These are phyloP conservation scores for Deakozyma indianensis DNA, from an alignment of 805 yeast species.

Conservation along the genomic window DNA sequence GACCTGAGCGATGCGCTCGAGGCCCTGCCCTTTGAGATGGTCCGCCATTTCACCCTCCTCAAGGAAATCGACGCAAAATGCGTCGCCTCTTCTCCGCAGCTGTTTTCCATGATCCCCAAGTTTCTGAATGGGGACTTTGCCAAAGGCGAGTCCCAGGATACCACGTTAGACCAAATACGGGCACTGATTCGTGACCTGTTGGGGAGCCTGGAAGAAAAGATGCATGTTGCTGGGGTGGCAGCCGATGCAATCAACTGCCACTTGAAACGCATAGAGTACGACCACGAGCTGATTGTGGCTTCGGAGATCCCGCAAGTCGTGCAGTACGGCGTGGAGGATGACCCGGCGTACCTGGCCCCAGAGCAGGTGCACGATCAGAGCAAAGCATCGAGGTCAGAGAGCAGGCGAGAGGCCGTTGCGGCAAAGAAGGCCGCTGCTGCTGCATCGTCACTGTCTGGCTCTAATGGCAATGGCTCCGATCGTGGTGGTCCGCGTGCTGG, in stretches of 20 bases:
- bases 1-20: constrained; percentile 85
- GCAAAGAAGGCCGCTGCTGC: constrained; percentile 54
- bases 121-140: constrained; percentile 26
- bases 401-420: constrained; percentile 83
- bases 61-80: constrained; percentile 95
- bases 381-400: constrained; percentile 67
- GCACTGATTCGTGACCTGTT: constrained; percentile 46
- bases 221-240: constrained; percentile 92
- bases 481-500: constrained; percentile 1
- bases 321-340: constrained; percentile 66
- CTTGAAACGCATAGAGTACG: constrained; percentile 61
- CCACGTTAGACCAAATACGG: constrained; percentile 24
- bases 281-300: constrained; percentile 57
- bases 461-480: constrained; percentile 4
- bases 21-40: constrained; percentile 72
- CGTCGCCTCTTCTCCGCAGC: constrained; percentile 53
- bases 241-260: constrained; percentile 61
- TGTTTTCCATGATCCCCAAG: constrained; percentile 38
- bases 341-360: constrained; percentile 69
- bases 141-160: constrained; percentile 15
- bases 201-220: constrained; percentile 90
- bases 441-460: constrained; percentile 12
- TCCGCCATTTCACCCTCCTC: constrained; percentile 72
- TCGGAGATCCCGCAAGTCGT: constrained; percentile 72
- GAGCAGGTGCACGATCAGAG: constrained; percentile 42